Evolutionary conservation across 176 grass and related monocot genomes (phyloP).

Genomic region (Triticum urartu): DNA sequence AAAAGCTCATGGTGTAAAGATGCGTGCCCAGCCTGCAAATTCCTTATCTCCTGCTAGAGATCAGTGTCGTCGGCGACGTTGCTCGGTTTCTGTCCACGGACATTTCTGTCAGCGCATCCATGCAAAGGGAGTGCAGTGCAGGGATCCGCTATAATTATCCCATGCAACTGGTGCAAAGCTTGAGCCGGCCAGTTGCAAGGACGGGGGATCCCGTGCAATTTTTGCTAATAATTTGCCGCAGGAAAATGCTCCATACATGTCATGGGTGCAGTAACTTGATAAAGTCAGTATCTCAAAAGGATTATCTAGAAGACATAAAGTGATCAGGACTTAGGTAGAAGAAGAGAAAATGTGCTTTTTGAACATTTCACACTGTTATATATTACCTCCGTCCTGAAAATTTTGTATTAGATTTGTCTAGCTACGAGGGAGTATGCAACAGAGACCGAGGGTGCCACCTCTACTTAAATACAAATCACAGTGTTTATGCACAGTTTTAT

Average conservation of each 20-base stretch:
- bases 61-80: background rate
- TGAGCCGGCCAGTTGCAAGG: background rate
- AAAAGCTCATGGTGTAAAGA: slow-evolving; percentile 31
- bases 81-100: slow-evolving; percentile 29
- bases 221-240: background rate
- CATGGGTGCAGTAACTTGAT: background rate
- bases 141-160: background rate
- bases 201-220: background rate
- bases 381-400: no score
- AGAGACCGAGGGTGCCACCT: no score
- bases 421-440: no score
- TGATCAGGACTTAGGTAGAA: background rate
- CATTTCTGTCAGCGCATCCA: background rate
- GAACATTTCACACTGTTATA: background rate
- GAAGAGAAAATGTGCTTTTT: background rate
- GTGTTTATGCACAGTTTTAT: no score
- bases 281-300: no score
- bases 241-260: background rate
- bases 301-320: background rate
- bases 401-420: no score
- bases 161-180: background rate
- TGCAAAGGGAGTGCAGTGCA: background rate
- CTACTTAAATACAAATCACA: background rate
- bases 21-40: slow-evolving; percentile 1
- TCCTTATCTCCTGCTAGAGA: slow-evolving; percentile 40